phyloP scores from a whole-genome alignment of 2,329 filamentous ascomycete genomes.

The Taxawa tesnikishii region DNA sequence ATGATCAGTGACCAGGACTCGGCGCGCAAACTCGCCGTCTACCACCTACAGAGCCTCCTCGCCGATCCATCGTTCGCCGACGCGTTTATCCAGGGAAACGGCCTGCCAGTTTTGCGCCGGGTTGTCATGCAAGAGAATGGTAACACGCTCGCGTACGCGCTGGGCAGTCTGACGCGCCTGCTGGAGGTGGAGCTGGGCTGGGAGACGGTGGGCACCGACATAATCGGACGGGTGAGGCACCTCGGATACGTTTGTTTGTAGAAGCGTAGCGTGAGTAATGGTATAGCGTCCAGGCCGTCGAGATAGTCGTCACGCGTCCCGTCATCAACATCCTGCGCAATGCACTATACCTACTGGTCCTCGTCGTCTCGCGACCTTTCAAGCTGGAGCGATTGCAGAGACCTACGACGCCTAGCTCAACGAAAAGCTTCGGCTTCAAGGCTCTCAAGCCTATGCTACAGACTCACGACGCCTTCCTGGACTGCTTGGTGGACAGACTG shows the following conservation, averaged over 20 bases:
- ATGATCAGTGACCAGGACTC: slow-evolving; percentile 64
- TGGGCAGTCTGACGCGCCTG: slow-evolving; percentile 76
- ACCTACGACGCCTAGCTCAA: slow-evolving; percentile 41
- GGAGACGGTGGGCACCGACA: slow-evolving; percentile 69
- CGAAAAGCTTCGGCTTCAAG: slow-evolving; percentile 68
- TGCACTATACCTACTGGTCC: slow-evolving; percentile 92
- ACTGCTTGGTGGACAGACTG: slow-evolving; percentile 82
- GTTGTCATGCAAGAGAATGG: slow-evolving; percentile 76
- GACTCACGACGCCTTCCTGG: slow-evolving; percentile 84
- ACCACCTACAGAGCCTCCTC: slow-evolving; percentile 92
- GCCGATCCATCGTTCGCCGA: slow-evolving; percentile 95
- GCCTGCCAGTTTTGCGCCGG: slow-evolving; percentile 66
- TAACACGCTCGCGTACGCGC: slow-evolving; percentile 89
- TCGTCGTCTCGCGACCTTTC: slow-evolving; percentile 74
- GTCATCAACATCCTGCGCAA: slow-evolving; percentile 94
- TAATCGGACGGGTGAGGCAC: slow-evolving; percentile 50
- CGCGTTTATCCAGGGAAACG: slow-evolving; percentile 84
- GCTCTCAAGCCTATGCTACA: slow-evolving; percentile 86
- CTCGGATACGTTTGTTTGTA: slow-evolving; percentile 5
- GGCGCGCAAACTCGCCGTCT: slow-evolving; percentile 94
- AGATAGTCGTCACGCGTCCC: slow-evolving; percentile 87
- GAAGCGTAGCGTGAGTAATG: slow-evolving; percentile 4
- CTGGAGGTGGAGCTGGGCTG: slow-evolving; percentile 97
- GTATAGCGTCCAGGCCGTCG: slow-evolving; percentile 50
- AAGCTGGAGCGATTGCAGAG: slow-evolving; percentile 6